Evolutionary conservation across 305 asterid species (phyloP).

Genomic region (Rubia tinctorum): DNA sequence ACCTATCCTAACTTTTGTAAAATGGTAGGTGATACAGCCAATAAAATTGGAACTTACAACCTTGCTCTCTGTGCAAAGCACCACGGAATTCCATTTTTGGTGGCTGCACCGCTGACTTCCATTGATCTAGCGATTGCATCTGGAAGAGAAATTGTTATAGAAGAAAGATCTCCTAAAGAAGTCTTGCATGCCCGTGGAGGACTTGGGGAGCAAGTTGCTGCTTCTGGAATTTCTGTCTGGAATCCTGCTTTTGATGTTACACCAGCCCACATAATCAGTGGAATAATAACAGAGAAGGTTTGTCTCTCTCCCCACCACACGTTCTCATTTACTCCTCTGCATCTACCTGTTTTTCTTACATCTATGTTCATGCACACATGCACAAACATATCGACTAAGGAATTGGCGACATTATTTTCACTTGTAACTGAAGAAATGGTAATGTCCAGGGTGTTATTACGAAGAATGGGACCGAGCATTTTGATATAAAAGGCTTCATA

Average conservation of each 20-base stretch:
- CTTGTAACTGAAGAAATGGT: constrained; percentile 7
- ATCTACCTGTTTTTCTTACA: neutral
- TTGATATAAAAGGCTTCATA: constrained; percentile 59
- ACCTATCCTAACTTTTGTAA: neutral
- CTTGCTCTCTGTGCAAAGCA: constrained; percentile 81
- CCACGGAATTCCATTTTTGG: constrained; percentile 78
- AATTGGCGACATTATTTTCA: neutral
- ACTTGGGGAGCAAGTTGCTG: constrained; percentile 89
- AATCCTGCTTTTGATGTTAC: constrained; percentile 98
- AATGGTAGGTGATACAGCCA: constrained; percentile 87
- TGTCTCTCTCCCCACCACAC: constrained; percentile 28
- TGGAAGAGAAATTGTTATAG: constrained; percentile 77
- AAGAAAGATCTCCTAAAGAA: constrained; percentile 86
- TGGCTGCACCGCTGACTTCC: constrained; percentile 93
- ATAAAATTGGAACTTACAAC: constrained; percentile 91
- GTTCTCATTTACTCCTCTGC: neutral
- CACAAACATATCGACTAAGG: neutral
- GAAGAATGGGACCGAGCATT: constrained; percentile 50
- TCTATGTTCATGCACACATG: neutral
- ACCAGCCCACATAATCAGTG: constrained; percentile 71
- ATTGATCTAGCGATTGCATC: constrained; percentile 66
- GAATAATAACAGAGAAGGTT: constrained; percentile 87
- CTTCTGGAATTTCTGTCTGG: constrained; percentile 92
- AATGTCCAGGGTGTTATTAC: constrained; percentile 69
- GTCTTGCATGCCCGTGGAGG: constrained; percentile 74